Conservation (phyloP, 192 early-diverging fungal species). For the Kappamyces sp. region DNA sequence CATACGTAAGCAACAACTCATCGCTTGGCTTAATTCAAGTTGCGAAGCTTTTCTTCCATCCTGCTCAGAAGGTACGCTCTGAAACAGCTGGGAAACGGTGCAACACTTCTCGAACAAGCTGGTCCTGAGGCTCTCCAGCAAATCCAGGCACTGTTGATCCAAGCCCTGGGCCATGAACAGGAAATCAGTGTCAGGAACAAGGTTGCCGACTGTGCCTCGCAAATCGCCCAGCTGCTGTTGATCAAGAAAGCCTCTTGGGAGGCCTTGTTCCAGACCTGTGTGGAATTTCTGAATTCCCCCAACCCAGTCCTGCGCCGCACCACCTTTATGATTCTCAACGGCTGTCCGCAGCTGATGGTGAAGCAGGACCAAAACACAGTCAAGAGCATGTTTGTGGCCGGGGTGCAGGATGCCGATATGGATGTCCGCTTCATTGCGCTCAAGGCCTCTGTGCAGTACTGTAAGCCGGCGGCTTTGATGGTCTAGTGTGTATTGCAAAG, state of each 20-base stretch:
- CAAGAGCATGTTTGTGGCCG: constrained; percentile 53
- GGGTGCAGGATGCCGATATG: constrained; percentile 62
- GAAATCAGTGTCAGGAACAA: constrained; percentile 76
- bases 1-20: constrained; percentile 22
- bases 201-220: constrained; percentile 88
- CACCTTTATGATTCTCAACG: constrained; percentile 13
- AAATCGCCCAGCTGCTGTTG: constrained; percentile 60
- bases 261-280: constrained; percentile 6
- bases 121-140: constrained; percentile 55
- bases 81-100: neutral
- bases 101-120: constrained; percentile 21
- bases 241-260: constrained; percentile 20
- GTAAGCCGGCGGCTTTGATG: neutral
- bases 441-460: constrained; percentile 46
- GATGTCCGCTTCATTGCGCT: constrained; percentile 69
- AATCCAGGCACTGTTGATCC: constrained; percentile 71
- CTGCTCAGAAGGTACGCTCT: constrained; percentile 65
- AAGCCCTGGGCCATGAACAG: constrained; percentile 69
- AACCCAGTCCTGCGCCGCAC: constrained; percentile 14
- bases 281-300: constrained; percentile 2
- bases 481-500: constrained; percentile 1
- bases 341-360: constrained; percentile 1
- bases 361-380: constrained; percentile 7
- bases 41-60: constrained; percentile 62
- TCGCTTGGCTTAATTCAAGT: constrained; percentile 25